phyloP scores from a whole-genome alignment of 108 stramenopile genomes.

The Cylindrotheca closterium region DNA sequence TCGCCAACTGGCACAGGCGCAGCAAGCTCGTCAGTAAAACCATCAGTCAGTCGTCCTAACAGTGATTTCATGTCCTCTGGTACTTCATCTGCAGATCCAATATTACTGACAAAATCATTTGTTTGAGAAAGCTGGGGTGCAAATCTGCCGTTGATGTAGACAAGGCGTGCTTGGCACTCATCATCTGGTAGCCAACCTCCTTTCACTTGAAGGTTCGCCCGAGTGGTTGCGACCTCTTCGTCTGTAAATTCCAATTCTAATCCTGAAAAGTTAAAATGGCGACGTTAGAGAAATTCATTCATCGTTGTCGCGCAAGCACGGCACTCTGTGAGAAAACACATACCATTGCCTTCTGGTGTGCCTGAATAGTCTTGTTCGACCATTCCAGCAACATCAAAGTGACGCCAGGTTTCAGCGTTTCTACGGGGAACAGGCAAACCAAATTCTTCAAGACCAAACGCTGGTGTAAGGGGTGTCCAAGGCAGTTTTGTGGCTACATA shows the following conservation, averaged over 20 bases:
- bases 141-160: slow-evolving; percentile 84
- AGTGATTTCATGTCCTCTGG: slow-evolving; percentile 42
- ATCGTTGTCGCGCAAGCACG: background rate
- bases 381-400: slow-evolving; percentile 83
- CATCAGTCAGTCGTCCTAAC: slow-evolving; percentile 80
- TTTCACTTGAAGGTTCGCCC: slow-evolving; percentile 32
- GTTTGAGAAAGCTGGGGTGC: slow-evolving; percentile 68
- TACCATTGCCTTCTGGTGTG: slow-evolving; percentile 40
- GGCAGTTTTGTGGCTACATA: slow-evolving; percentile 69
- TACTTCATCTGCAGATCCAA: slow-evolving; percentile 37
- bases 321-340: background rate
- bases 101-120: slow-evolving; percentile 51
- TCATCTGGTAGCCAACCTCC: slow-evolving; percentile 83
- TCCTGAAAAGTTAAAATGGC: background rate
- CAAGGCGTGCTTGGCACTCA: slow-evolving; percentile 66
- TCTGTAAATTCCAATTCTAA: slow-evolving; percentile 25
- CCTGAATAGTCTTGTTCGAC: slow-evolving; percentile 69
- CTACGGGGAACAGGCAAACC: slow-evolving; percentile 75
- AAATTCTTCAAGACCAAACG: slow-evolving; percentile 83
- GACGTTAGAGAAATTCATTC: background rate
- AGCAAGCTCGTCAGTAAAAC: slow-evolving; percentile 85
- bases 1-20: slow-evolving; percentile 65
- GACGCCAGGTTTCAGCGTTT: slow-evolving; percentile 86
- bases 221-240: slow-evolving; percentile 22
- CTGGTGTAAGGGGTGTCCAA: slow-evolving; percentile 74